Evolutionary conservation across 176 grass and related monocot genomes (phyloP).

Genomic region (Oryza coarctata): DNA sequence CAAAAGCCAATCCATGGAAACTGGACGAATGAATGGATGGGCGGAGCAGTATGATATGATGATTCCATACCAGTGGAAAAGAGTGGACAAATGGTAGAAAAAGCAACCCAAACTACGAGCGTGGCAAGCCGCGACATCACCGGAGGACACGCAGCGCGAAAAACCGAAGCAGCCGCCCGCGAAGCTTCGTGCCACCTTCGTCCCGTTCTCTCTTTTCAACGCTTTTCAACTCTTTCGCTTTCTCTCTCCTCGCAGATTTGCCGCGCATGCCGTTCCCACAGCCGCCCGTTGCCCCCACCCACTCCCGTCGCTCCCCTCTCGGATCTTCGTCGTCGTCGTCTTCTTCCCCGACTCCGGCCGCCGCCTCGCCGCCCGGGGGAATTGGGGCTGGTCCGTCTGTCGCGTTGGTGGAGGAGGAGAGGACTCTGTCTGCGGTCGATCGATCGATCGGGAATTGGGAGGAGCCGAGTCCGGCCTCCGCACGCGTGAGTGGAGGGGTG

Average conservation of each 20-base stretch:
- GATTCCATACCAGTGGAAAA: background rate
- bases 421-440: background rate
- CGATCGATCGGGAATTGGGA: background rate
- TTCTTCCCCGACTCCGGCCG: background rate
- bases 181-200: constrained; percentile 52
- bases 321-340: background rate
- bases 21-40: background rate
- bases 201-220: background rate
- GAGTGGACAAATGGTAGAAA: background rate
- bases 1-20: background rate
- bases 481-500: background rate
- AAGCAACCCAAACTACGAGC: background rate
- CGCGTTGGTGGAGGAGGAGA: background rate
- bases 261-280: constrained; percentile 24
- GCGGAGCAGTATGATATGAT: too few species aligned
- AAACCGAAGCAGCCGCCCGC: too few species aligned
- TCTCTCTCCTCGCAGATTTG: background rate
- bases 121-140: too few species aligned
- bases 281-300: background rate
- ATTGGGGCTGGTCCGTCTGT: too few species aligned
- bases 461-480: background rate
- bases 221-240: background rate
- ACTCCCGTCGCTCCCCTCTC: background rate
- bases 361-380: too few species aligned
- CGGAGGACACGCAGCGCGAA: too few species aligned